Base-by-base conservation (phyloP, 192 early-diverging fungal genomes). In the Entomortierella beljakovae region DNA sequence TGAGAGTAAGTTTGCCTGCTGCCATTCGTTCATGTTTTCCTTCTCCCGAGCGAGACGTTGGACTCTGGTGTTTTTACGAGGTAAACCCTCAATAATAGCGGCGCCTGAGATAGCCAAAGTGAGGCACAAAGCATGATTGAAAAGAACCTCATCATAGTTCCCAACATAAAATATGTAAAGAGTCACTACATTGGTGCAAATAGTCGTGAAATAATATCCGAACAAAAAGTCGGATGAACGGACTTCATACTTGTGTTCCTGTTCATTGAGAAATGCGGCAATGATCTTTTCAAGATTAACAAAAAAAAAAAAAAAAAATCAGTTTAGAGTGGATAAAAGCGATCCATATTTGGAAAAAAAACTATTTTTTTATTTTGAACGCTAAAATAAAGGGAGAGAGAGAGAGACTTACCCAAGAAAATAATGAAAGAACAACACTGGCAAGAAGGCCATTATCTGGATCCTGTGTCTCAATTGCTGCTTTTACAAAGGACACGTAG, bases 171-270 rank as follows among this genome's bases (percentile, higher is more conserved):
- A 48, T 43, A 79, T 79, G 50, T 60, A 79, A 22, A 79, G 61
- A 3, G 75, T 4, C 9, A 64, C 0, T 6, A 35, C 10, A 1
- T 22, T 43, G 35, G 49, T 38, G 16, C 26, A 33, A 2, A 65
- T 22, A 5, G 75, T 38, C 13, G 42, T 18, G 13, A 52, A 10
- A 11, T 69, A 69, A 42, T 46, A 70, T 16, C 18, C 10, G 26
- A 58, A 69, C 29, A 79, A 48, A 32, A 28, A 61, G 22, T 79
- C 56, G 6, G 75, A 79, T 3, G 75, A 79, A 13, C 75, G 75
- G 4, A 59, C 49, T n/a, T 58, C 54, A 40, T 70, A 79, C 25
- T 42, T 37, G 28, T 63, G 64, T 57, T 69, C 75, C 3, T 52
- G 25, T 7, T 37, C 23, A 50, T 79, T 79, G 26, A 79, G 50